phyloP scores from a whole-genome alignment of 768 basidiomycete species.

The Lyophyllum decastes region DNA sequence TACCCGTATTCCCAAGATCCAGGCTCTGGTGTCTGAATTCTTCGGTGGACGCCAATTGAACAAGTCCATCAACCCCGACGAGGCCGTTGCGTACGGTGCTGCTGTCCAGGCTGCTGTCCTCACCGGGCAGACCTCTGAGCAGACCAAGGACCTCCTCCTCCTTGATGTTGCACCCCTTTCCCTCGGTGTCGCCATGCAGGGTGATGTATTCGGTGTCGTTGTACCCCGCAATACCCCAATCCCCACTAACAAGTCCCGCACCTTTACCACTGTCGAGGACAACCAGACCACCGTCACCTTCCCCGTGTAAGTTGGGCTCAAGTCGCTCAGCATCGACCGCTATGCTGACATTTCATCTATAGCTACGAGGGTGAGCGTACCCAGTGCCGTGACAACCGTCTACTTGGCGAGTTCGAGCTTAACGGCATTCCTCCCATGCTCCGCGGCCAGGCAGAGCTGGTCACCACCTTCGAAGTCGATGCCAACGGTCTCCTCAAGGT shows the following conservation, averaged over 20 bases:
- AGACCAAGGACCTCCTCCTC: slow-evolving; percentile 97
- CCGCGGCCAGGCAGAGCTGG: slow-evolving; percentile 98
- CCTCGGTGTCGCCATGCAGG: slow-evolving; percentile 99
- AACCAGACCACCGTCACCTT: slow-evolving; percentile 99
- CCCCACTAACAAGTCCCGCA: slow-evolving; percentile 98
- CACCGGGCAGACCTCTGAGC: slow-evolving; percentile 97
- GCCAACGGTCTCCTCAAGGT: slow-evolving; percentile 99
- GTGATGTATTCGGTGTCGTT: slow-evolving; percentile 99
- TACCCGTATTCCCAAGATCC: slow-evolving; percentile 99
- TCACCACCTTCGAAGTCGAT: slow-evolving; percentile 99
- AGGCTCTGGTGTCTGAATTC: slow-evolving; percentile 96
- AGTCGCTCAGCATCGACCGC: background rate
- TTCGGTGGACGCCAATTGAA: slow-evolving; percentile 97
- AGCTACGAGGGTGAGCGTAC: slow-evolving; percentile 99
- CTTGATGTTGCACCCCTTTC: slow-evolving; percentile 98
- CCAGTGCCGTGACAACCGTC: slow-evolving; percentile 98
- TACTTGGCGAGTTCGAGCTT: slow-evolving; percentile 99
- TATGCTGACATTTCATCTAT: slow-evolving; percentile 8
- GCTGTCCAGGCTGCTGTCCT: slow-evolving; percentile 99
- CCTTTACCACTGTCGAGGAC: slow-evolving; percentile 99
- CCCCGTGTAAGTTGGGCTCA: slow-evolving; percentile 74
- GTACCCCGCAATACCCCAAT: slow-evolving; percentile 99
- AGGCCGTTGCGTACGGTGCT: slow-evolving; percentile 99
- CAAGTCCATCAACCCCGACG: slow-evolving; percentile 99
- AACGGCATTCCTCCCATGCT: slow-evolving; percentile 99